Evolutionary conservation across 352 stramenopile species (phyloP).

Genomic region (Phytophthora pluvialis): DNA sequence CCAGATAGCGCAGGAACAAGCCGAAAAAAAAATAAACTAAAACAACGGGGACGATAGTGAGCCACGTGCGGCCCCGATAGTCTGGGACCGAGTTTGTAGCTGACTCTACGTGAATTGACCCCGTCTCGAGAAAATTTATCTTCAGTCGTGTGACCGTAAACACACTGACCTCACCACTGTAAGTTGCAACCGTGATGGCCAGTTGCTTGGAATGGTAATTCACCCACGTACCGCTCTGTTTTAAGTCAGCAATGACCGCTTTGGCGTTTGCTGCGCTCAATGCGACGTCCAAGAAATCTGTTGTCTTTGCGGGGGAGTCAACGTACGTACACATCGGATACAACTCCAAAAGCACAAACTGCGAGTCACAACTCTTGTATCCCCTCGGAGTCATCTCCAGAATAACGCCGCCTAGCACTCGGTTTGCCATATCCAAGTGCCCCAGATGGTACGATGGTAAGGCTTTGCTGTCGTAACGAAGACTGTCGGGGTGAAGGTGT

Average conservation of each 20-base stretch:
- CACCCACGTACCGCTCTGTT: constrained; percentile 32
- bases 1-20: constrained; percentile 2
- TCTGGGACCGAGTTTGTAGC: constrained; percentile 19
- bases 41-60: constrained; percentile 8
- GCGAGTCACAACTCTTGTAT: too few species aligned
- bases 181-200: constrained; percentile 37
- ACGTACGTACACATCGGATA: constrained; percentile 18
- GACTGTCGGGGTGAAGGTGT: too few species aligned
- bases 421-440: too few species aligned
- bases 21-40: background rate
- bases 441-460: too few species aligned
- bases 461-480: too few species aligned
- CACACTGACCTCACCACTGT: constrained; percentile 43
- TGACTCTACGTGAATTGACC: constrained; percentile 22
- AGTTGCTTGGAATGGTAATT: constrained; percentile 34
- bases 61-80: background rate
- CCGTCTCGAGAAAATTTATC: constrained; percentile 35
- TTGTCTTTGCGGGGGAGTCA: background rate
- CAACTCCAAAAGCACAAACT: constrained; percentile 5
- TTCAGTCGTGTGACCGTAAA: constrained; percentile 36
- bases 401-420: too few species aligned
- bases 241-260: constrained; percentile 13
- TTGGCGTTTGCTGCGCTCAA: constrained; percentile 23
- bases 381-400: too few species aligned
- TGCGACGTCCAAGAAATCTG: constrained; percentile 28